Evolutionary conservation across 73 alveolate genomes (phyloP).

Genomic region (Symbiodinium natans): DNA sequence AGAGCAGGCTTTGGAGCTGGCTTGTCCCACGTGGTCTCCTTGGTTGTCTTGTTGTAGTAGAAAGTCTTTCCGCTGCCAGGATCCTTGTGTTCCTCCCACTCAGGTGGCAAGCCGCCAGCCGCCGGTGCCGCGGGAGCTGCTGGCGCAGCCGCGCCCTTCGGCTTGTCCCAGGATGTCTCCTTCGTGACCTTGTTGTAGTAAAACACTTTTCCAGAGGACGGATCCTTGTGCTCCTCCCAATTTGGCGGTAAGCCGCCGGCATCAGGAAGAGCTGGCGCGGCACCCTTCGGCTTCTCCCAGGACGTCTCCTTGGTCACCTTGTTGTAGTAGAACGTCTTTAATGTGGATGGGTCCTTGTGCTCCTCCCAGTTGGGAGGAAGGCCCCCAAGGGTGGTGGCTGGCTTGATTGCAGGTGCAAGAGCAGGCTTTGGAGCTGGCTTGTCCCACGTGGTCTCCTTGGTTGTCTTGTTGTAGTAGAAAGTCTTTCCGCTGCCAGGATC

Average conservation of each 20-base stretch:
- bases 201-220: not conserved
- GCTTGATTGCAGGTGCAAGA: not conserved
- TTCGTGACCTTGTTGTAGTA: conserved; percentile 17
- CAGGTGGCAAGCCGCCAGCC: conserved; percentile 1
- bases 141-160: conserved; percentile 35
- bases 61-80: not conserved
- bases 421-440: conserved; percentile 84
- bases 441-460: conserved; percentile 55
- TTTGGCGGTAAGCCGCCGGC: conserved; percentile 20
- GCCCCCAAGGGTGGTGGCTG: not conserved
- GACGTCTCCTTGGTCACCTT: conserved; percentile 40
- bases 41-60: conserved; percentile 17
- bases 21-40: conserved; percentile 61
- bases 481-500: not conserved
- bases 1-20: conserved; percentile 58
- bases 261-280: conserved; percentile 22
- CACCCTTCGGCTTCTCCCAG: conserved; percentile 68
- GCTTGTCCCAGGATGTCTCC: conserved; percentile 84
- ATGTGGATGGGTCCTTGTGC: conserved; percentile 5
- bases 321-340: conserved; percentile 5
- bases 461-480: not conserved
- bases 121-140: conserved; percentile 17
- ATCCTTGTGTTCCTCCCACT: conserved; percentile 25
- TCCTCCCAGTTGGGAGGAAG: conserved; percentile 34
- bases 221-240: conserved; percentile 35